Conservation (phyloP, 75 land plant genomes). For the Ceratopteris richardii region DNA sequence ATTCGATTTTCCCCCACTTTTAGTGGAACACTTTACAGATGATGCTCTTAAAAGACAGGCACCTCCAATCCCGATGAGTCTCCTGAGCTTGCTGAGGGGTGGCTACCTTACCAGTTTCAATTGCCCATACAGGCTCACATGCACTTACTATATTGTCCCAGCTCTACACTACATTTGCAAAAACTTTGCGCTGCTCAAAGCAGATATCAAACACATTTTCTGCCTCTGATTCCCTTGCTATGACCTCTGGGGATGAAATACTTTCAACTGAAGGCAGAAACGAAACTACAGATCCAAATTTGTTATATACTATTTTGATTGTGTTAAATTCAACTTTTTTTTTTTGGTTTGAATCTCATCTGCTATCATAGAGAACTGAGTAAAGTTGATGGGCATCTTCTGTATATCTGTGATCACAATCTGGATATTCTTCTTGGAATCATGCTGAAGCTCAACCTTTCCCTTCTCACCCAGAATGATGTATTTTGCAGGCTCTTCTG, state of each 20-base stretch:
- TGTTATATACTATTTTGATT: constrained; percentile 80
- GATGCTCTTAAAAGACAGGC: no score
- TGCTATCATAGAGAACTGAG: constrained; percentile 81
- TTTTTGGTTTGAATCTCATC: constrained; percentile 91
- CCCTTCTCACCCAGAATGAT: constrained; percentile 91
- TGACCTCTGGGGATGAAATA: constrained; percentile 75
- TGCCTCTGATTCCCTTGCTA: constrained; percentile 62
- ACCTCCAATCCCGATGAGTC: no score
- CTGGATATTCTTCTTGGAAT: constrained; percentile 63
- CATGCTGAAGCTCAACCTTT: constrained; percentile 73
- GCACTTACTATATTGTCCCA: no score
- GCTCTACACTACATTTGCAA: no score
- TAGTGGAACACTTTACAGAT: no score
- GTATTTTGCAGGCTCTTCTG: constrained; percentile 65
- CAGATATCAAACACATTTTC: no score
- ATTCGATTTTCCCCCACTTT: no score
- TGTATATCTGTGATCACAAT: constrained; percentile 64
- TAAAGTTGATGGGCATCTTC: constrained; percentile 80
- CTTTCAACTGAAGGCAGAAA: constrained; percentile 80
- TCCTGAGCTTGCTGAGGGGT: no score
- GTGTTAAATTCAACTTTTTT: constrained; percentile 88
- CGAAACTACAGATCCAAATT: constrained; percentile 72
- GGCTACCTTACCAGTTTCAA: no score
- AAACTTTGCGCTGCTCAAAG: no score
- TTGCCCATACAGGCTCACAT: no score